Conservation (phyloP, 441 rosid genomes). For the Corymbia calophylla region DNA sequence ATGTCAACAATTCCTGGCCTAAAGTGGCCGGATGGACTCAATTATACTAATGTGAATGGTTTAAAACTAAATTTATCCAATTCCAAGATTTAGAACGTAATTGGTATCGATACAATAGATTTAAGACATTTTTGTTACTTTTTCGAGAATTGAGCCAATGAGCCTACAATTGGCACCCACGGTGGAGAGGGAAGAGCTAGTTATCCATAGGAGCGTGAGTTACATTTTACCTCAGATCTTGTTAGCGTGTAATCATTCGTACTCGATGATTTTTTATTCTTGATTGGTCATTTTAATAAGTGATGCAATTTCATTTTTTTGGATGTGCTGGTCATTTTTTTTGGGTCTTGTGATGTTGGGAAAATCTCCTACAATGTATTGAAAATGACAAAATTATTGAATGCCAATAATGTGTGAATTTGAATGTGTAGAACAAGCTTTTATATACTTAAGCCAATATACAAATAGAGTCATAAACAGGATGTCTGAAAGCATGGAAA, state of each 20-base stretch:
- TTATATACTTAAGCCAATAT: background rate
- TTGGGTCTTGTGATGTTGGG: background rate
- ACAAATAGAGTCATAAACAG: background rate
- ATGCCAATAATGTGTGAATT: background rate
- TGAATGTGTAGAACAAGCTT: background rate
- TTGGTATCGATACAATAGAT: too few relatives aligned
- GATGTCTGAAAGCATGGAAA: background rate
- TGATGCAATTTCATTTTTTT: background rate
- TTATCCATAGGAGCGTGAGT: background rate
- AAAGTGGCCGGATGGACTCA: fast-evolving
- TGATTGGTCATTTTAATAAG: background rate
- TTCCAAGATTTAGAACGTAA: too few relatives aligned
- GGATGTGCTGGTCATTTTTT: too few relatives aligned
- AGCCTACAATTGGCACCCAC: background rate
- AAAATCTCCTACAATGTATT: background rate
- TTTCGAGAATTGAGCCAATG: background rate
- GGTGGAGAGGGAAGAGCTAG: background rate
- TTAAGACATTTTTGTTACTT: too few relatives aligned
- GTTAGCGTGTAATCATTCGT: background rate
- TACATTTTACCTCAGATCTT: background rate
- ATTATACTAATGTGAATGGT: too few relatives aligned
- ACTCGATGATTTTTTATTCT: background rate
- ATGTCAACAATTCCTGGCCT: too few relatives aligned
- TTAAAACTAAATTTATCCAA: fast-evolving
- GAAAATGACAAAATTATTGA: background rate